A percentile compares a stretch with the other conserved stretches of the same genome.
phyloP scores from a whole-genome alignment of 306 rosid species.

The Oxytropis ochrocephala region DNA sequence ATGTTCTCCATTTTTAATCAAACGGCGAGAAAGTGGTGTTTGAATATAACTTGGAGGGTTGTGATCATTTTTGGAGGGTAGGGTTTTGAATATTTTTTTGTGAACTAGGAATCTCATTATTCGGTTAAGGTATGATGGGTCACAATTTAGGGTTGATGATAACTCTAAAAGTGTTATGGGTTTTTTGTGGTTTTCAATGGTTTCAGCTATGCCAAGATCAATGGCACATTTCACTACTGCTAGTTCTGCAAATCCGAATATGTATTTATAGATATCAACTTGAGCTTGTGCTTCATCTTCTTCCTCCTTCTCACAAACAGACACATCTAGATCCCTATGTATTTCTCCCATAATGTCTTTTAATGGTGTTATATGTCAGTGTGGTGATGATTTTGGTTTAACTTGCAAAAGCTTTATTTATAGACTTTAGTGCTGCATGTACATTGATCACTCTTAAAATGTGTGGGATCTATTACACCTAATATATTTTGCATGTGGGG shows the following conservation, averaged over 20 bases:
- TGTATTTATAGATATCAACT: conserved; percentile 36
- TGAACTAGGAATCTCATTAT: conserved; percentile 49
- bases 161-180: conserved; percentile 48
- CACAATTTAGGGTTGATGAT: conserved; percentile 38
- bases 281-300: conserved; percentile 33
- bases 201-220: conserved; percentile 60
- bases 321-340: not conserved
- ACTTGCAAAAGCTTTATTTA: not conserved
- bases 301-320: not conserved
- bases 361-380: no score
- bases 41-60: not conserved
- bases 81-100: conserved; percentile 41
- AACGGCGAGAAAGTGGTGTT: conserved; percentile 33
- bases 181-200: conserved; percentile 41
- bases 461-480: no score
- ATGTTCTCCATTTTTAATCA: conserved; percentile 7
- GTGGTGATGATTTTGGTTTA: not conserved
- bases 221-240: conserved; percentile 62
- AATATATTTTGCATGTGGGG: no score
- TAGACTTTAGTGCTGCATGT: not conserved
- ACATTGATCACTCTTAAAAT: not conserved
- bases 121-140: conserved; percentile 28
- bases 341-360: conserved; percentile 19
- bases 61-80: not conserved
- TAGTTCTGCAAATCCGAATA: conserved; percentile 48